phyloP scores from a whole-genome alignment of 2,329 filamentous ascomycete genomes.

The Ustilaginoidea virens region DNA sequence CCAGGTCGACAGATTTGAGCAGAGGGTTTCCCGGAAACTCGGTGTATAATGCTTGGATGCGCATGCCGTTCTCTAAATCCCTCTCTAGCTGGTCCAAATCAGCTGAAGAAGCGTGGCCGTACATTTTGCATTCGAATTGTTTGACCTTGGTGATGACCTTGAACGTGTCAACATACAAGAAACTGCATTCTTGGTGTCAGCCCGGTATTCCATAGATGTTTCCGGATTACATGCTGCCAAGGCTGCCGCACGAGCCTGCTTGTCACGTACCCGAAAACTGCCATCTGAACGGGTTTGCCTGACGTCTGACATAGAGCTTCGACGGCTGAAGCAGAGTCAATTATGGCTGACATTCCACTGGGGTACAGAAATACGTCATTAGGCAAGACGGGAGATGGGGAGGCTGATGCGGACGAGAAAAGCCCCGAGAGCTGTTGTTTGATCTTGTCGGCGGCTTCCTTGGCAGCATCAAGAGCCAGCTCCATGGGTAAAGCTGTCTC shows the following conservation, averaged over 20 bases:
- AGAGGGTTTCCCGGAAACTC: conserved; percentile 25
- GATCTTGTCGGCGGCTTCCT: conserved; percentile 5
- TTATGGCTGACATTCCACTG: conserved; percentile 36
- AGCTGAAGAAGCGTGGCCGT: conserved; percentile 21
- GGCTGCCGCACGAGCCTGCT: no score
- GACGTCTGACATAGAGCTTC: not conserved
- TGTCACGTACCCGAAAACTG: conserved; percentile 13
- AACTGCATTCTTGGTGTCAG: no score
- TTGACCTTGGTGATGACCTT: conserved; percentile 14
- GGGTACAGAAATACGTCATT: conserved; percentile 33
- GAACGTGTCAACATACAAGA: conserved; percentile 16
- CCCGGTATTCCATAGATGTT: not conserved
- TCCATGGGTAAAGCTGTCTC: no score
- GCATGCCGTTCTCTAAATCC: conserved; percentile 20
- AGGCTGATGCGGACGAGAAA: conserved; percentile 6
- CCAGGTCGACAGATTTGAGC: conserved; percentile 14
- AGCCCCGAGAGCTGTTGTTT: conserved; percentile 9
- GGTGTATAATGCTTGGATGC: conserved; percentile 27
- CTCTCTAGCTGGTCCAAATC: conserved; percentile 24
- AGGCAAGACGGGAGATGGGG: conserved; percentile 1
- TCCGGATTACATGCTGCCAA: not conserved
- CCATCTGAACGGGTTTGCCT: conserved; percentile 7
- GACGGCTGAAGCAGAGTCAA: conserved; percentile 9
- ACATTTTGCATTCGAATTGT: conserved; percentile 22
- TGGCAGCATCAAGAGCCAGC: conserved; percentile 4